phyloP scores from a whole-genome alignment of 345 rosid species.

The Eucalyptus marginata region DNA sequence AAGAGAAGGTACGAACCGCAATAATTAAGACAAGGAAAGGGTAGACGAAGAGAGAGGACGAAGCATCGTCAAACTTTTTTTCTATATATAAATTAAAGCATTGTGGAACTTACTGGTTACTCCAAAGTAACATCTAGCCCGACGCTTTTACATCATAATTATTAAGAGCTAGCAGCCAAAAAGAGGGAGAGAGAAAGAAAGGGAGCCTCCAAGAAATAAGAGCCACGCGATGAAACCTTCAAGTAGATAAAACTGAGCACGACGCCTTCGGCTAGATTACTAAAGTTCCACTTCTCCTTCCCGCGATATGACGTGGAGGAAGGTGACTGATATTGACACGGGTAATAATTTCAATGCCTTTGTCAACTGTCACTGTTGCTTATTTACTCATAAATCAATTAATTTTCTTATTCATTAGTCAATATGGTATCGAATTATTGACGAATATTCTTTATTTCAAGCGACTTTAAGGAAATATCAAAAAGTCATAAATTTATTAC shows the following conservation, averaged over 20 bases:
- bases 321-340: not conserved
- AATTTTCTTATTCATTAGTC: not conserved
- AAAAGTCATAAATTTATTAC: fast-evolving
- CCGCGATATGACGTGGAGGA: not conserved
- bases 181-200: not conserved
- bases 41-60: not conserved
- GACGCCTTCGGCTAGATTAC: not conserved
- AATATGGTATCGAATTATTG: not conserved
- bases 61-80: not conserved
- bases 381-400: not conserved
- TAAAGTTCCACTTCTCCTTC: not conserved
- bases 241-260: not conserved
- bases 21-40: not conserved
- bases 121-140: not conserved
- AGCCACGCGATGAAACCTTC: not conserved
- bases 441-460: not conserved
- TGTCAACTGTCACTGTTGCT: not conserved
- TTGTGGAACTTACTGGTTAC: not conserved
- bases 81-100: not conserved
- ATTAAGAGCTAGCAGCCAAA: not conserved
- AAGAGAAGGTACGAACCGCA: not conserved
- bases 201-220: not conserved
- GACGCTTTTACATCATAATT: not conserved
- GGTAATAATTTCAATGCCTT: not conserved
- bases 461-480: fast-evolving